phyloP scores from a whole-genome alignment of 2,329 filamentous ascomycete species.

The Fusarium caatingaense region DNA sequence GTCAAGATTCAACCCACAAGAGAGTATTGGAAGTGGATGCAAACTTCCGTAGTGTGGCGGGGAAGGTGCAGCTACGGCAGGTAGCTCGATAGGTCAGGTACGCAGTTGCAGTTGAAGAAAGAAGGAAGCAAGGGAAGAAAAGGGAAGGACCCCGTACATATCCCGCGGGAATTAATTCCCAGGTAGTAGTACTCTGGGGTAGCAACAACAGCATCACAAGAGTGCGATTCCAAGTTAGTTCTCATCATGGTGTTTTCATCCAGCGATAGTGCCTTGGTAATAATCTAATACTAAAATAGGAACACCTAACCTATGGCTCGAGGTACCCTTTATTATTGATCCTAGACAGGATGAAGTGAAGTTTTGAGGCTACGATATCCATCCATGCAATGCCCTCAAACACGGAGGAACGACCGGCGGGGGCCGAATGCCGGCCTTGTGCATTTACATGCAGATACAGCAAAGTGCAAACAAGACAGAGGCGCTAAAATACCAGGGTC shows the following conservation, averaged over 20 bases:
- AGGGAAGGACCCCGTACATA: background rate
- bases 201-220: background rate
- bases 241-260: background rate
- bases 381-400: conserved; percentile 15
- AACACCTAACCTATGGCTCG: background rate
- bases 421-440: conserved; percentile 44
- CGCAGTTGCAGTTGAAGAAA: background rate
- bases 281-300: background rate
- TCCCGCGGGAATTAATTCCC: conserved; percentile 1
- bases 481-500: conserved; percentile 26
- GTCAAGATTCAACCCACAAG: conserved; percentile 10
- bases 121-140: background rate
- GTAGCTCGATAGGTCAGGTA: conserved; percentile 11
- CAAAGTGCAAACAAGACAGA: conserved; percentile 29
- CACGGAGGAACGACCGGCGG: conserved; percentile 35
- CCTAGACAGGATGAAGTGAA: conserved; percentile 17
- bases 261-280: no score
- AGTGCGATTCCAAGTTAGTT: background rate
- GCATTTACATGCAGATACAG: conserved; percentile 41
- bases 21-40: conserved; percentile 27
- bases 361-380: background rate
- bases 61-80: conserved; percentile 32
- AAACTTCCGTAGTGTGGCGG: conserved; percentile 29
- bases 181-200: background rate
- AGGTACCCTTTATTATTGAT: background rate